Conservation (phyloP, 768 basidiomycete species). For the Pisolithus albus region DNA sequence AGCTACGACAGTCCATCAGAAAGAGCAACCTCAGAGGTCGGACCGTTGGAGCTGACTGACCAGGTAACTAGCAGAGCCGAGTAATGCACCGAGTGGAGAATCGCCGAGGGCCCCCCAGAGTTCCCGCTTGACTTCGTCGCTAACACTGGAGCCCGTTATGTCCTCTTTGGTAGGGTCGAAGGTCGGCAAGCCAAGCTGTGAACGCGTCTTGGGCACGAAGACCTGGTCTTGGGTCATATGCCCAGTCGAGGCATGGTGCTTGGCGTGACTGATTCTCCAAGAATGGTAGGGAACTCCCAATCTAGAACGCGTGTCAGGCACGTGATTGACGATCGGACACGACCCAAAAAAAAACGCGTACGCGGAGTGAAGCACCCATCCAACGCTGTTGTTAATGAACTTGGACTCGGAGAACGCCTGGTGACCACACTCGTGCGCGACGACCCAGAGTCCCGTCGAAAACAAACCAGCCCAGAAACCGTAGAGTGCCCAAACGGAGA, state of each 20-base stretch:
- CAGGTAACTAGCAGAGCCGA: constrained; percentile 51
- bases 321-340: constrained; percentile 10
- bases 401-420: constrained; percentile 94
- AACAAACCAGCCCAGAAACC: constrained; percentile 79
- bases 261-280: constrained; percentile 90
- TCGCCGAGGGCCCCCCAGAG: constrained; percentile 86
- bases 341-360: constrained; percentile 30
- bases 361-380: constrained; percentile 90
- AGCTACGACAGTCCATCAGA: constrained; percentile 36
- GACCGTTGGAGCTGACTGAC: constrained; percentile 30
- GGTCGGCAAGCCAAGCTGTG: constrained; percentile 54
- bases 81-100: constrained; percentile 69
- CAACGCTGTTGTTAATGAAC: constrained; percentile 83
- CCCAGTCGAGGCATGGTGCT: constrained; percentile 91
- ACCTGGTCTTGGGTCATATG: constrained; percentile 96
- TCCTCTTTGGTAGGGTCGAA: constrained; percentile 67
- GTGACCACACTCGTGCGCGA: constrained; percentile 94
- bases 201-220: constrained; percentile 88
- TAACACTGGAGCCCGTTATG: constrained; percentile 54
- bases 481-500: constrained; percentile 76
- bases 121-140: constrained; percentile 62
- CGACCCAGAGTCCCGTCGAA: constrained; percentile 88
- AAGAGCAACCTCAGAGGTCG: background rate
- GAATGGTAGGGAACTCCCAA: constrained; percentile 95
- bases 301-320: constrained; percentile 34